Base-by-base conservation (phyloP, 768 basidiomycete genomes). In the Candolleomyces aberdarensis region DNA sequence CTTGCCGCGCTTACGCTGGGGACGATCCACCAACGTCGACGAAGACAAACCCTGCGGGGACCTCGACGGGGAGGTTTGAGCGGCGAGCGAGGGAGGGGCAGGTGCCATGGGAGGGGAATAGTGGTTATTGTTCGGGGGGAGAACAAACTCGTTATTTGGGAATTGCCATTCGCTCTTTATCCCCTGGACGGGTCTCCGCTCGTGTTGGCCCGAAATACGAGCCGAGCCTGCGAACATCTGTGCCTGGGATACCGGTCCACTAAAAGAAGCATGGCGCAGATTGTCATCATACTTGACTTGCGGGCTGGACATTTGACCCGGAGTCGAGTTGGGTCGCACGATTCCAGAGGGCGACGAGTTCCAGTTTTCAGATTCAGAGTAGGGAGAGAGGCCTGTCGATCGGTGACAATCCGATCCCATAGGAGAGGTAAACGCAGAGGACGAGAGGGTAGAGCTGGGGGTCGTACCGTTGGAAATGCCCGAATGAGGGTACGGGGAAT, bases 1-100 rank as follows among this genome's bases (percentile, higher is more conserved):
- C 75, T 94, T 94, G 61, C 92, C 91, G 60, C 92, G 85, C 70
- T 92, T 92, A 65, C 91, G 87, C 50, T 84, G 85, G 14, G 89
- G 89, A 19, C 89, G 87, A 65, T 91, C 89, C 64, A 87, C 85
- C 59, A 89, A 85, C 29, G 83, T 78, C 9, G 87, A 85, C 31
- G 77, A 73, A 10, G 84, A 75, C 26, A 83, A 70, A 39, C 61
- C 73, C 5, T 79, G 80, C 3, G 86, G 82, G 1, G 86, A 82
- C 52, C 83, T 85, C 0, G 83, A 78, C 1, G 80, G 80, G 3
- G 85, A 82, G 59, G 75, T 73, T 40, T 82, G 73, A 54, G 75
- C 74, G 6, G 76, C 66, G 50, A 79, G 74, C 59, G 74, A 70
- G 15, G 82, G 75, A 1, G 82, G 75, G 41, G 78, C 72, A 55